Base-by-base conservation (phyloP, 441 rosid species). In the Croton setiger region DNA sequence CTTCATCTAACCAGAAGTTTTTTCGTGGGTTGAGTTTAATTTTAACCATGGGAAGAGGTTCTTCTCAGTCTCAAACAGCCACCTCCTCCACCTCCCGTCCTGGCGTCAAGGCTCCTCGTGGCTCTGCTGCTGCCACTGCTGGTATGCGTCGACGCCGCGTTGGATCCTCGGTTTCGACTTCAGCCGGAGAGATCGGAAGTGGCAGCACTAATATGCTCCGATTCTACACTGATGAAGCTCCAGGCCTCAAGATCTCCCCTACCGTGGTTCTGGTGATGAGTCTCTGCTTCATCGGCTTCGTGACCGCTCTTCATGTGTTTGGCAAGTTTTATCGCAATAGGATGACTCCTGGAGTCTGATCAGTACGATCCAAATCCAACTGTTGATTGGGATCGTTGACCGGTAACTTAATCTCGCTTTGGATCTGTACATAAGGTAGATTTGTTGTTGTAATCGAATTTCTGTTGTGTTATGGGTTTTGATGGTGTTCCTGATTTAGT, bases 241-340 rank as follows among this genome's bases (percentile, higher is more conserved):
- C 94, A 0, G 96, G 95, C 0, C 80, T 92, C 71, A 92, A 88
- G 89, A 92, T 92, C 84, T 87, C 96, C 12, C 98, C 96, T 0
- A 92, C 91, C 7, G 90, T 88, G n/a, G 96, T 92, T 45, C 92
- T 92, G 62, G 84, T 92, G 54, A 88, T 92, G 85, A 92, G 96
- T 62, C 87, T 92, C 70, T 88, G 96, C 83, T 92, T 92, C 89
- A 92, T 92, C 75, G 96, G 88, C 35, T 92, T 90, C 60, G 98
- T 90, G 67, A 87, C 93, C 55, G 89, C 87, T 71, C 96, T 92
- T 73, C 96, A 92, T 56, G 95, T 90, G 64, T 87, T 90, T 49
- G 95, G 96, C 59, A 90, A 92, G 81, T 82, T 92, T 41, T 92
- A 90, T 80, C 95, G 92, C 74, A 61, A 79, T 78, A 84, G 83